Base-by-base conservation (phyloP, 768 basidiomycete genomes). In the Tephrocybe sp. region DNA sequence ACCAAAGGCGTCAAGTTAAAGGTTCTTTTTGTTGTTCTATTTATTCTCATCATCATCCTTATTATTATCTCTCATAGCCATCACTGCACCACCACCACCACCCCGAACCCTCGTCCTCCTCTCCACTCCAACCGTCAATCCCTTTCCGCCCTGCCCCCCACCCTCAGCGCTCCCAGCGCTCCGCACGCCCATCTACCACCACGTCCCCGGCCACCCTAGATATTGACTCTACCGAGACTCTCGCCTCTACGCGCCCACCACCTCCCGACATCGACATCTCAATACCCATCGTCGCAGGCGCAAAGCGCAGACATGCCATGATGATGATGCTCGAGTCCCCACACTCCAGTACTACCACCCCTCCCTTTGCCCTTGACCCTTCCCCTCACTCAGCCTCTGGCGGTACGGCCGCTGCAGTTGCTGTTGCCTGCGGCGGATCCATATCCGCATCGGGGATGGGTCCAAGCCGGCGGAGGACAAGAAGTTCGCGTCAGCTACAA, bases 231-330 rank as follows among this genome's bases (percentile, higher is more conserved):
- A 43, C 62, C 42, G 49, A 63, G 42, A 62, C 62, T 33, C 40
- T 56, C 4, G 54, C 59, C 54, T 56, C 57, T 57, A 35, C 60
- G 41, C 23, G 54, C 51, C 31, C 53, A 14, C 49, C 63, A 32
- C 54, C 65, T 45, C 58, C 72, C 11, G 72, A 72, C 30, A 65
- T 69, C 26, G 68, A 74, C 23, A 65, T 76, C 23, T 26, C 26
- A 26, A 26, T 26, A 26, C 64, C 74, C 11, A 67, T 82, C 34
- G 66, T 78, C 4, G 74, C 79, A 0, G 87, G 85, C 30, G 73
- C 80, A 1, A 91, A 91, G 66, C 82, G 89, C 7, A 78, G 89
- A 31, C 86, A 91, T 58, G 85, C 86, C 0, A 77, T 86, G 60
- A 87, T 89, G 83, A 83, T 87, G 78, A 80, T 85, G 76, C 75